Percentiles rank a stretch among this genome's conserved stretches.
phyloP scores from a whole-genome alignment of 768 basidiomycete species.

The Termitomyces sp. region DNA sequence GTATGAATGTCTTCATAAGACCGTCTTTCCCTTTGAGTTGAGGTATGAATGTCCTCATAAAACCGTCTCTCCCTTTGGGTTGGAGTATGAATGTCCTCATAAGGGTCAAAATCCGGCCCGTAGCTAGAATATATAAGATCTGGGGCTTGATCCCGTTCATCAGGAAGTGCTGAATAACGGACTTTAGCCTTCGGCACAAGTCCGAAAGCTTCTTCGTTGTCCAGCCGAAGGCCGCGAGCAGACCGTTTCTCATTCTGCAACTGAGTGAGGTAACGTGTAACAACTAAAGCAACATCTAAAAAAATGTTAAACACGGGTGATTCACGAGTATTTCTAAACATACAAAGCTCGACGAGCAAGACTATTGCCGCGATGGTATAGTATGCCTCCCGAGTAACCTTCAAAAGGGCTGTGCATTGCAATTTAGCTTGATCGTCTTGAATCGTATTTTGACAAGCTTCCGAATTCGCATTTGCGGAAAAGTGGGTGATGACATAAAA shows the following conservation, averaged over 20 bases:
- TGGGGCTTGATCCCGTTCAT: constrained; percentile 7
- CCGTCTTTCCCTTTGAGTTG: too few species aligned
- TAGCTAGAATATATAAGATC: constrained; percentile 8
- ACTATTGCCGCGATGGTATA: constrained; percentile 38
- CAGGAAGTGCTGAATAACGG: constrained; percentile 22
- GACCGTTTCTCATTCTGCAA: constrained; percentile 45
- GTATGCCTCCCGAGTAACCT: constrained; percentile 40
- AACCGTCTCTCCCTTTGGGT: too few species aligned
- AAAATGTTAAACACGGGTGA: not conserved
- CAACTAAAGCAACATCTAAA: constrained; percentile 48
- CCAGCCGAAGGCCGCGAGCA: constrained; percentile 29
- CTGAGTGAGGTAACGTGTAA: constrained; percentile 49
- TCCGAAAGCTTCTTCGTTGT: constrained; percentile 31
- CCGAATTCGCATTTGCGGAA: constrained; percentile 33
- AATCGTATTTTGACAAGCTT: constrained; percentile 43
- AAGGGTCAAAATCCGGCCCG: constrained; percentile 34
- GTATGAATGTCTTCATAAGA: not conserved
- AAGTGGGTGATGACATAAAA: constrained; percentile 44
- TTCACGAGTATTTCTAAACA: constrained; percentile 19
- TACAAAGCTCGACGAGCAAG: constrained; percentile 53
- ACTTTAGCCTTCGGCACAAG: constrained; percentile 22
- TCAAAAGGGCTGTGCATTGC: constrained; percentile 40
- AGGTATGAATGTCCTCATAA: too few species aligned
- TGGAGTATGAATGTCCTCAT: constrained; percentile 13
- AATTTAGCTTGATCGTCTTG: constrained; percentile 32